Evolutionary conservation across 371 early-diverging fungal genomes (phyloP).

Genomic region (Mucor lusitanicus): DNA sequence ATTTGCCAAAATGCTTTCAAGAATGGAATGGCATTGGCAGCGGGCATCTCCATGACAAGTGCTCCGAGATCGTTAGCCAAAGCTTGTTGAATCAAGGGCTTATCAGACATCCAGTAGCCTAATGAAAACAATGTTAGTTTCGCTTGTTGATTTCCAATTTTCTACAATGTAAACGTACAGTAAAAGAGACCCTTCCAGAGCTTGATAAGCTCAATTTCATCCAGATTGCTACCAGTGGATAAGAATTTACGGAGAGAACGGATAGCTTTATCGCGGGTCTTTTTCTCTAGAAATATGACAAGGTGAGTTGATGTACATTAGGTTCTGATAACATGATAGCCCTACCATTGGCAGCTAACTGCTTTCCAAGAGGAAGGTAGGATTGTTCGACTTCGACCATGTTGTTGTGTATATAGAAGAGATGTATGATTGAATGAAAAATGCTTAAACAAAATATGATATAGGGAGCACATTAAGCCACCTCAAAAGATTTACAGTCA

Average conservation of each 20-base stretch:
- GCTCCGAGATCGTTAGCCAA: conserved; percentile 79
- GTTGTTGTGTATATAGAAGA: neutral
- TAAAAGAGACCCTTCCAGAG: conserved; percentile 95
- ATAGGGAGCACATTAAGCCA: neutral
- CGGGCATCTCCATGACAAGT: conserved; percentile 62
- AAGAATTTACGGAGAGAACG: conserved; percentile 67
- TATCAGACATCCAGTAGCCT: conserved; percentile 97
- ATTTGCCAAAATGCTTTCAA: conserved; percentile 84
- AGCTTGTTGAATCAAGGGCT: conserved; percentile 87
- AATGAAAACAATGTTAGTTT: neutral
- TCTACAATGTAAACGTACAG: conserved; percentile 55
- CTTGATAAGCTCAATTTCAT: conserved; percentile 74
- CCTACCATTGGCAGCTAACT: conserved; percentile 65
- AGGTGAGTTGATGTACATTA: neutral
- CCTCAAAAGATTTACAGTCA: conserved; percentile 13
- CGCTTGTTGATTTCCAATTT: neutral
- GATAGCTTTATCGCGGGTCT: conserved; percentile 83
- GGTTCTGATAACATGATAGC: neutral
- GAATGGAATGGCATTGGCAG: conserved; percentile 60
- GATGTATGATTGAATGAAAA: neutral
- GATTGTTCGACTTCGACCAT: conserved; percentile 25
- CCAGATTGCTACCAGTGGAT: conserved; percentile 54
- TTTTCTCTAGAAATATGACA: conserved; percentile 62
- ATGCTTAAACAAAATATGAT: neutral
- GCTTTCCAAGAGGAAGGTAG: conserved; percentile 62